Evolutionary conservation across 2,329 filamentous ascomycete species (phyloP), one percentile per base, ranked within the genome.

Genomic region (Phyllosticta paracitricarpa): DNA sequence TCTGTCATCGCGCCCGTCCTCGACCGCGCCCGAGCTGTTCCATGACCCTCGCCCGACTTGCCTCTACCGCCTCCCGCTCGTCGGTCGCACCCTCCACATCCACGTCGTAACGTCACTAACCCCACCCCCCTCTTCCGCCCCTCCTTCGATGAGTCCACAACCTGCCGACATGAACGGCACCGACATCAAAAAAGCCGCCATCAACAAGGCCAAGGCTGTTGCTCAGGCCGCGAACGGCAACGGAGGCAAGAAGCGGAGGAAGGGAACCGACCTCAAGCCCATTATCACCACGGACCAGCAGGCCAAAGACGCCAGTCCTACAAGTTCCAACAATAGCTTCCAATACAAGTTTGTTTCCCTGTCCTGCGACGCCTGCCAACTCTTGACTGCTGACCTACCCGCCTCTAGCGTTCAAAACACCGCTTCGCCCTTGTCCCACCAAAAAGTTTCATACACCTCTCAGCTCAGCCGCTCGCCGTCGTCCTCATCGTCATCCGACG

Each of bases 401-500:
- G 51, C 56, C 58, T 65, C 61, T 69, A 75, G 72, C 66, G 71
- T 72, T 61, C 68, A 72, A 69, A 85, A 82, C 77, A 78, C 82
- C 64, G 75, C 79, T 61, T 76, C 76, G 62, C 75, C 74, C 61
- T 71, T 76, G 62, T 68, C 70, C 65, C 76, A 76, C 67, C 72
- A 75, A 68, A 79, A 77, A 68, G 72, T 73, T 70, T 67, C 70
- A 48, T 80, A 81, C 74, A 75, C 76, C 64, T 76, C 79, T 75
- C 79, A 79, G 79, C 81, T 84, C 77, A 86, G 78, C 81, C 82
- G 87, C 68, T 93, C 91, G 64, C 89, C 89, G 63, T 88, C 88
- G 58, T 89, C 89, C 59, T 84, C 86, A 61, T 89, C 87, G 63
- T 89, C 89, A 55, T 86, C 85, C 68, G 91, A 93, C 76, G 92